Evolutionary conservation across 352 stramenopile genomes (phyloP).

Genomic region (Vaucheria bursata): DNA sequence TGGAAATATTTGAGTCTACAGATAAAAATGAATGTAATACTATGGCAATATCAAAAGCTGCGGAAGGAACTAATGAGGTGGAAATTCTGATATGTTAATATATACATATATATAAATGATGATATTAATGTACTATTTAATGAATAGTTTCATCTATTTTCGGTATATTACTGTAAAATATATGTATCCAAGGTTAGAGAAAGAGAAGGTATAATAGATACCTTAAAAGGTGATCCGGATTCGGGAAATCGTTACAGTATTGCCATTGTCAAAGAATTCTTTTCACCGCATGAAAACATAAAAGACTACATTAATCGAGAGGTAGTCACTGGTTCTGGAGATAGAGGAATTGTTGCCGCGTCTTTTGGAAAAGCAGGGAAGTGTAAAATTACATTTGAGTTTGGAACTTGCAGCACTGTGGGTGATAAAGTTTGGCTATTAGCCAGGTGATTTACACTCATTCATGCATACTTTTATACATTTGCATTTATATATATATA

Average conservation of each 20-base stretch:
- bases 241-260: not conserved
- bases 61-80: no score
- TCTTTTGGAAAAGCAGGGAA: conserved; percentile 71
- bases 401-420: conserved; percentile 5
- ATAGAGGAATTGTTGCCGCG: conserved; percentile 56
- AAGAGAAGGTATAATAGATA: conserved; percentile 23
- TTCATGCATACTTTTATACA: no score
- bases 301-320: conserved; percentile 13
- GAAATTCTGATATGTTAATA: no score
- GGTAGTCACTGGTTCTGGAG: conserved; percentile 33
- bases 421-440: conserved; percentile 1
- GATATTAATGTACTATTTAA: no score
- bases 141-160: no score
- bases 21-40: no score
- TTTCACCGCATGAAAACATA: conserved; percentile 38
- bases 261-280: conserved; percentile 30
- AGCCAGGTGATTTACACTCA: no score
- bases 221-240: conserved; percentile 12
- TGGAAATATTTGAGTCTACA: no score
- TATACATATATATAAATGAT: no score
- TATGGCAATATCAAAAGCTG: no score
- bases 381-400: conserved; percentile 63
- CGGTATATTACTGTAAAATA: no score
- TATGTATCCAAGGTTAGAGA: not conserved
- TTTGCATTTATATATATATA: no score